Percentiles rank a stretch among this genome's conserved stretches.
Evolutionary conservation across 495 filamentous ascomycete species (phyloP).

Genomic region (Ramalina intermedia): DNA sequence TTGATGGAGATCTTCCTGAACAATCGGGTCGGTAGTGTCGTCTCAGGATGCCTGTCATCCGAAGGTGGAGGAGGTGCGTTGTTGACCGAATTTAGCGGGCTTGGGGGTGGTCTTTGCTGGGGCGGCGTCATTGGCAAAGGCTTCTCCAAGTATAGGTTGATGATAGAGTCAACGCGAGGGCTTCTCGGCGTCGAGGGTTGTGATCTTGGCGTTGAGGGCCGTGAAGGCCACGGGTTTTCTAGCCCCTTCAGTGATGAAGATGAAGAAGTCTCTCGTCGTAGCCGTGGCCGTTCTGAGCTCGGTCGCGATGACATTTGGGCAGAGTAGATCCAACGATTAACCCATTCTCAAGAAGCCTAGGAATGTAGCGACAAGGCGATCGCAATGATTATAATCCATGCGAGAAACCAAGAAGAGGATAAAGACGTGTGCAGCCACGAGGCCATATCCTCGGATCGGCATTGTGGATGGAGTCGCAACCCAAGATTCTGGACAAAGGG

Average conservation of each 20-base stretch:
- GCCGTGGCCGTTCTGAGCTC: background rate
- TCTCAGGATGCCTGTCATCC: background rate
- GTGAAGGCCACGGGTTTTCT: background rate
- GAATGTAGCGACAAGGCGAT: too few relatives aligned
- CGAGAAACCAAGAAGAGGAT: background rate
- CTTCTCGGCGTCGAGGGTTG: background rate
- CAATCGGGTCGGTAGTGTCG: background rate
- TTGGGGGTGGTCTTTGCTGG: background rate
- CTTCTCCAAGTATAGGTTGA: constrained; percentile 1
- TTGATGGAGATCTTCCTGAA: background rate
- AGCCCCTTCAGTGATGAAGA: background rate
- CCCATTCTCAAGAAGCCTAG: too few relatives aligned
- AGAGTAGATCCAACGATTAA: background rate
- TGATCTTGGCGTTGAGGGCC: background rate
- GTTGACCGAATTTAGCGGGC: constrained; percentile 1
- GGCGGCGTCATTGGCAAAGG: background rate
- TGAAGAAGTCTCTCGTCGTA: background rate
- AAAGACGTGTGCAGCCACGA: background rate
- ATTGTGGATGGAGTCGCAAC: background rate
- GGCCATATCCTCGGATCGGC: background rate
- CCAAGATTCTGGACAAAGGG: background rate
- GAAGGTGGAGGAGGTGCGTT: background rate
- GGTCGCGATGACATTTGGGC: background rate
- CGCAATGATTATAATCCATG: too few relatives aligned
- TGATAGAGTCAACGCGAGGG: background rate